These are phyloP conservation scores for Citrullus amarus DNA, from an alignment of 306 rosid genomes.

Conservation along the genomic window DNA sequence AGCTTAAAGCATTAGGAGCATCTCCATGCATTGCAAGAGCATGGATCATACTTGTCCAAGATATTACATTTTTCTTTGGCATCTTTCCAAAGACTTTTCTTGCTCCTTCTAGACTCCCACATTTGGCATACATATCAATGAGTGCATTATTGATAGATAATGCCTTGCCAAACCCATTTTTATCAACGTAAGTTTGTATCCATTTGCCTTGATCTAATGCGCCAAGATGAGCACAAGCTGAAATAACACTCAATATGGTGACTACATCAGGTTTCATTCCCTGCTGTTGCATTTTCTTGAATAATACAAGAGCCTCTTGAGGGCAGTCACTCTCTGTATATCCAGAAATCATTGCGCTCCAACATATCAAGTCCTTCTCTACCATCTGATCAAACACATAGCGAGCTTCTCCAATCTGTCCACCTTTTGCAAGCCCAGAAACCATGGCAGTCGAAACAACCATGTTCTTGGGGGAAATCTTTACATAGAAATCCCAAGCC, in stretches of 20 bases:
- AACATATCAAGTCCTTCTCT: slow-evolving; percentile 60
- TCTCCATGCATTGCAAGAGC: slow-evolving; percentile 78
- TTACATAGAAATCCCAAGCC: slow-evolving; percentile 41
- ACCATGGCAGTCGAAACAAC: slow-evolving; percentile 71
- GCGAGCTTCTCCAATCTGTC: slow-evolving; percentile 46
- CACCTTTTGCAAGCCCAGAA: slow-evolving; percentile 51
- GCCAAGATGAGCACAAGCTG: slow-evolving; percentile 66
- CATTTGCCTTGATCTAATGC: slow-evolving; percentile 42
- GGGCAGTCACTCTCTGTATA: slow-evolving; percentile 68
- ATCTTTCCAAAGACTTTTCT: slow-evolving; percentile 51
- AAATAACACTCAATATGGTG: slow-evolving; percentile 63
- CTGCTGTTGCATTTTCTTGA: slow-evolving; percentile 38
- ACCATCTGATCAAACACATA: slow-evolving; percentile 46
- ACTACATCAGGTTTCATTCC: slow-evolving; percentile 50
- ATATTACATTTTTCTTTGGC: slow-evolving; percentile 51
- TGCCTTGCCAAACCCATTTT: slow-evolving; percentile 41
- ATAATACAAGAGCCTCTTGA: slow-evolving; percentile 56
- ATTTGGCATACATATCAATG: slow-evolving; percentile 72
- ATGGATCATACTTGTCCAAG: slow-evolving; percentile 71
- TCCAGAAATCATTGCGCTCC: slow-evolving; percentile 81
- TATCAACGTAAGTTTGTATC: slow-evolving; percentile 43
- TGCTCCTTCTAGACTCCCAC: slow-evolving; percentile 54
- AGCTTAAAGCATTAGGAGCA: slow-evolving; percentile 37
- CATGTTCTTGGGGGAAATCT: slow-evolving; percentile 30
- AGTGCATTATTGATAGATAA: slow-evolving; percentile 54